Conservation (phyloP, 192 early-diverging fungal species). For the Coemansia sp. region DNA sequence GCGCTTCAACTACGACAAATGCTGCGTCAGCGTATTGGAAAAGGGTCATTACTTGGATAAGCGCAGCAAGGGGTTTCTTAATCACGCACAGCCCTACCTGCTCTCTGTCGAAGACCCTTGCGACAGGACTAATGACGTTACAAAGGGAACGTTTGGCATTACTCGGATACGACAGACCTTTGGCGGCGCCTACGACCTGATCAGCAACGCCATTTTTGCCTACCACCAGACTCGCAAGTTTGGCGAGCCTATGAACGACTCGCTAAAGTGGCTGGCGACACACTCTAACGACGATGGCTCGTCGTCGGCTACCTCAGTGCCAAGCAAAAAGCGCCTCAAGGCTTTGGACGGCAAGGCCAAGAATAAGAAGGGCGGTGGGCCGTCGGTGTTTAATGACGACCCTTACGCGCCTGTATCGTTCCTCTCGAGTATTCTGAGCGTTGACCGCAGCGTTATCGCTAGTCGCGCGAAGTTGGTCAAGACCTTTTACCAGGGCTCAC, state of each 20-base stretch:
- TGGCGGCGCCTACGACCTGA: slow-evolving; percentile 51
- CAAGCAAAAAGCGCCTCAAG: slow-evolving; percentile 29
- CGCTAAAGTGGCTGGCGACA: slow-evolving; percentile 13
- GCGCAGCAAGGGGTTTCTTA: slow-evolving; percentile 22
- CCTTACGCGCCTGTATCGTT: slow-evolving; percentile 54
- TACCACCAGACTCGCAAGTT: slow-evolving; percentile 56
- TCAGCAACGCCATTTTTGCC: slow-evolving; percentile 51
- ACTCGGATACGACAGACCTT: slow-evolving; percentile 52
- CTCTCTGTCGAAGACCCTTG: slow-evolving; percentile 62
- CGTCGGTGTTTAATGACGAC: slow-evolving; percentile 24
- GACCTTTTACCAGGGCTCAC: slow-evolving; percentile 33
- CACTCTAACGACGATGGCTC: neutral
- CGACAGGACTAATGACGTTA: slow-evolving; percentile 61
- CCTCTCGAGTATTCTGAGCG: slow-evolving; percentile 46
- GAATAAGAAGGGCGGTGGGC: neutral
- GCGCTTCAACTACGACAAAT: slow-evolving; percentile 68
- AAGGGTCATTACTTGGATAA: slow-evolving; percentile 61
- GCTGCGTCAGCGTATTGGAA: slow-evolving; percentile 66
- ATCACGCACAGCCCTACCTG: slow-evolving; percentile 42
- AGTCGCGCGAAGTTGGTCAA: slow-evolving; percentile 24
- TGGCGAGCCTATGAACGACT: slow-evolving; percentile 51
- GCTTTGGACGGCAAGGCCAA: slow-evolving; percentile 22
- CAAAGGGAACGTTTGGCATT: slow-evolving; percentile 55
- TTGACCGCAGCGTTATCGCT: slow-evolving; percentile 15
- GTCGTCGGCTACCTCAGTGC: neutral